Conservation (phyloP, 2,329 filamentous ascomycete species). For the Sporothrix humicola region DNA sequence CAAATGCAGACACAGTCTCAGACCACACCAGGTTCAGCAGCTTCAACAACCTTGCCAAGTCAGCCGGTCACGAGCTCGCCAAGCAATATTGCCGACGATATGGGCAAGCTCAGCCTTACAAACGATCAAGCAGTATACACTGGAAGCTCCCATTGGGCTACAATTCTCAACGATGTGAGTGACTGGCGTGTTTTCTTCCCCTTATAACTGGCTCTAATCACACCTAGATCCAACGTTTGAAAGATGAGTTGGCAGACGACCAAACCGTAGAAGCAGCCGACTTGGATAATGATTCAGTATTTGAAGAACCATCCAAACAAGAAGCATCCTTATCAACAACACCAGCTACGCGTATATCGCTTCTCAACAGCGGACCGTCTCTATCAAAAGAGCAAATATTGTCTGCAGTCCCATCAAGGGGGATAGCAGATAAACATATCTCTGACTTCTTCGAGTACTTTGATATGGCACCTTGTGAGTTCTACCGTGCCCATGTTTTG, state of each 20-base stretch:
- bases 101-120: neutral
- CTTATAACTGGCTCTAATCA: too few relatives aligned
- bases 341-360: neutral
- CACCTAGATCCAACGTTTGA: neutral
- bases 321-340: neutral
- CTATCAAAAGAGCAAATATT: neutral
- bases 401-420: neutral
- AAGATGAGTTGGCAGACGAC: neutral
- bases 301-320: neutral
- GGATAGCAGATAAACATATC: neutral
- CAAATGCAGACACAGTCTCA: constrained; percentile 17
- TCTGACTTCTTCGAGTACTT: neutral
- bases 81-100: neutral
- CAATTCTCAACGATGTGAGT: constrained; percentile 15
- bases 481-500: too few relatives aligned
- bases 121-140: neutral
- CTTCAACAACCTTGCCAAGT: too few relatives aligned
- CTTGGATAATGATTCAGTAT: neutral
- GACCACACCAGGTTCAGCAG: neutral
- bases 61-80: neutral
- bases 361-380: neutral
- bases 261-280: neutral
- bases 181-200: too few relatives aligned
- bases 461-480: constrained; percentile 1
- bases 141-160: constrained; percentile 17